These are phyloP conservation scores for Ophiocordyceps camponoti-leonardi DNA, from an alignment of 2,329 filamentous ascomycete genomes.

Conservation along the genomic window DNA sequence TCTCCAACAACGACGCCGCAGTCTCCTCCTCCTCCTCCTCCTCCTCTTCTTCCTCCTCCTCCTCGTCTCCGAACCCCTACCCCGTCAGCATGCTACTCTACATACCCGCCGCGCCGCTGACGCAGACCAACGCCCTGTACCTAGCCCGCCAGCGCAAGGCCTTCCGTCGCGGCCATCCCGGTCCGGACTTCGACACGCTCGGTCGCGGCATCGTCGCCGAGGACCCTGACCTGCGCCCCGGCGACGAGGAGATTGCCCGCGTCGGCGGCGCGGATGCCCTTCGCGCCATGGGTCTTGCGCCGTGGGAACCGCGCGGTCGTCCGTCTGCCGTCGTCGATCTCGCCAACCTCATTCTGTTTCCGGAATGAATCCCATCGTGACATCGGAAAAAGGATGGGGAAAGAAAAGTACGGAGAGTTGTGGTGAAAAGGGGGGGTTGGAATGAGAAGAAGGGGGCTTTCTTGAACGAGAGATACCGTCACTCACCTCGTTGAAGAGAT, in stretches of 20 bases:
- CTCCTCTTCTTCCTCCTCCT: conserved; percentile 1
- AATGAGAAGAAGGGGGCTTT: too few species aligned
- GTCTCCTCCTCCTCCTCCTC: neutral
- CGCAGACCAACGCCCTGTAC: conserved; percentile 39
- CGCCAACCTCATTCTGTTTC: conserved; percentile 30
- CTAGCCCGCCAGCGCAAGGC: conserved; percentile 39
- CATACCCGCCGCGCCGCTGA: conserved; percentile 35
- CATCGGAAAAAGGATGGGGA: too few species aligned
- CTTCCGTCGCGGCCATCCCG: conserved; percentile 34
- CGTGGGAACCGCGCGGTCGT: conserved; percentile 21
- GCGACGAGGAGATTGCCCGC: conserved; percentile 32
- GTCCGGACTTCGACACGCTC: conserved; percentile 37
- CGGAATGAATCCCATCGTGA: too few species aligned
- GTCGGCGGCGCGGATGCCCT: conserved; percentile 32
- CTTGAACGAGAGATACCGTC: too few species aligned
- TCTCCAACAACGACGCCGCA: conserved; percentile 22
- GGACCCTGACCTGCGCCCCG: conserved; percentile 28
- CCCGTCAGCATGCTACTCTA: conserved; percentile 35
- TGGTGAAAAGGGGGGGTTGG: too few species aligned
- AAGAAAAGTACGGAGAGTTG: too few species aligned
- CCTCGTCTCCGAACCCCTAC: conserved; percentile 5
- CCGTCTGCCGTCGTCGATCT: conserved; percentile 26
- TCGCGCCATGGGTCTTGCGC: conserved; percentile 39
- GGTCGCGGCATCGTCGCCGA: conserved; percentile 30
- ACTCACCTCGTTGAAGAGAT: too few species aligned